Conservation (phyloP, 805 yeast species). For the Lipomyces starkeyi region DNA sequence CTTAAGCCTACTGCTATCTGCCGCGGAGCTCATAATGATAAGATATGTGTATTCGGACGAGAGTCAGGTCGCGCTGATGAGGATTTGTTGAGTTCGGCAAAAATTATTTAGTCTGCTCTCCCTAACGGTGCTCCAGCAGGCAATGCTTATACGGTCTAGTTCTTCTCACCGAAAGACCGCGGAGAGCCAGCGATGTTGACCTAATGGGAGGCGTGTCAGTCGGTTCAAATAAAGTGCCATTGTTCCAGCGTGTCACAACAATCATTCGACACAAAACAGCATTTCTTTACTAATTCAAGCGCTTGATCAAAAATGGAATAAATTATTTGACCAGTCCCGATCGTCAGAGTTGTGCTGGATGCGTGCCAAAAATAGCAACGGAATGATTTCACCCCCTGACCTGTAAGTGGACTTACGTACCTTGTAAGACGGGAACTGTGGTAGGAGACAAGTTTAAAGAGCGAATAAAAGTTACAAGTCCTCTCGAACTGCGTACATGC, state of each 20-base stretch:
- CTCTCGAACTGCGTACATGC: slow-evolving; percentile 6
- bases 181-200: not conserved
- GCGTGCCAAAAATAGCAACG: not conserved
- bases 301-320: not conserved
- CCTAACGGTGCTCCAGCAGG: not conserved
- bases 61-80: not conserved
- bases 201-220: not conserved
- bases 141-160: not conserved
- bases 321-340: not conserved
- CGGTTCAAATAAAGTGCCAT: not conserved
- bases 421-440: not conserved
- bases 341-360: not conserved
- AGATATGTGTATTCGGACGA: not conserved
- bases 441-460: not conserved
- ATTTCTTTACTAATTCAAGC: not conserved
- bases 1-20: slow-evolving; percentile 20
- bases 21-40: slow-evolving; percentile 10
- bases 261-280: not conserved
- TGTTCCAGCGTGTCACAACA: not conserved
- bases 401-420: not conserved
- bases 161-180: not conserved
- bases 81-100: not conserved
- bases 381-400: not conserved
- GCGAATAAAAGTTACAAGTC: not conserved
- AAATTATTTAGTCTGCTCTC: not conserved